Base-by-base conservation (phyloP, 2,329 filamentous ascomycete species). In the Monilinia vaccinii-corymbosi region DNA sequence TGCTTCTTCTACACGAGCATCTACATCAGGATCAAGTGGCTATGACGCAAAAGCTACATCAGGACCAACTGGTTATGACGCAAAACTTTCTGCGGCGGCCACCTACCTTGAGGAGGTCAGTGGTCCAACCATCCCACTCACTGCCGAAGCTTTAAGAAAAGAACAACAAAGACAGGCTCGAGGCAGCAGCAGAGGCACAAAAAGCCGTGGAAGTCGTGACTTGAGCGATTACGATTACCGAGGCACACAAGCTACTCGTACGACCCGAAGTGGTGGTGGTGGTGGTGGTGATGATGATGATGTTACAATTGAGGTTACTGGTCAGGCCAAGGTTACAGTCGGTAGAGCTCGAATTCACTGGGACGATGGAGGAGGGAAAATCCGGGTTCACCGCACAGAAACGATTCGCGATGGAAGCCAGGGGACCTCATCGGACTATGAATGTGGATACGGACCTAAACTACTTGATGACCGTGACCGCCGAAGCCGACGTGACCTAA, bases 221-320 rank as follows among this genome's bases (percentile, higher is more conserved):
- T 83, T 86, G 60, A 86, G 83, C 71, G 83, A 85, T 60, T 84
- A 80, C 71, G 83, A 85, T 60, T 84, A 80, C 71, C 79, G 78
- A 64, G 80, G 81, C 63, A 85, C 82, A 58, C 81, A 81, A 32
- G 83, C 83, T 0, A 86, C 83, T 14, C 78, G 81, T 45, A 82
- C 83, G 11, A 86, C 83, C 4, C 61, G 70, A 57, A 70, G 68
- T 58, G 65, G 67, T 11, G 80, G 78, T 64, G 52, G 55, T 13
- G 77, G 78, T 56, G 81, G 85, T 62, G 75, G 67, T 11, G 80
- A 77, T 64, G 52, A 60, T 13, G 77, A 78, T 56, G 81, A 85
- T 62, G 75, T 85, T 60, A 86, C 81, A 18, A 85, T 86, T 70
- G 81, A 81, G 64, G 76, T 86, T 50, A 79, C 77, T 28, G 81